Evolutionary conservation across 129 eudicot genomes (phyloP), one percentile per base, ranked within the genome.

Genomic region (Artemisia argyi): DNA sequence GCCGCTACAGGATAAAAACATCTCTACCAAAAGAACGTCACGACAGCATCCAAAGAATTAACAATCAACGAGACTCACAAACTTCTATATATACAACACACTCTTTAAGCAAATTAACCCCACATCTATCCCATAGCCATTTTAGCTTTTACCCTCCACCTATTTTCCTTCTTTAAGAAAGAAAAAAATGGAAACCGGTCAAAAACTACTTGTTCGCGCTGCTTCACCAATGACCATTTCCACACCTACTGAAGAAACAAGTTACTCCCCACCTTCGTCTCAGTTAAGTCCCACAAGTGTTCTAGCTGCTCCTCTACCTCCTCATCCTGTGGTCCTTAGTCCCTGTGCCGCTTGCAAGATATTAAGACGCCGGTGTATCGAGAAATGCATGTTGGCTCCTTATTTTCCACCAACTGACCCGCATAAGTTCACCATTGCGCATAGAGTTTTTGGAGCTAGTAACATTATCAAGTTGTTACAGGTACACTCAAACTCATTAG

Each of bases 331-430:
- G 77, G 82, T 78, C 30, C 77, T 71, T 53, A 78, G 77, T 72
- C 86, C 86, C 12, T 82, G 86, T 3, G 86, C 86, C 39, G 86
- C 86, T 61, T 82, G 86, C 78, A 82, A 82, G 86, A 76, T 82
- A 11, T 83, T 82, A 15, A 24, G 86, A 65, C 79, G 86, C 0
- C 75, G 81, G 68, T 82, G 86, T 20, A 58, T 74, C 68, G 86
- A 79, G 11, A 80, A 82, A 26, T 82, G 86, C 73, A 76, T 74
- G 47, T 69, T 82, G 79, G 86, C 86, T 49, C 86, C 86, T 9
- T 79, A 82, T 49, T 82, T 82, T 14, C 86, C 86, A 0, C 77
- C 86, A 32, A 73, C 75, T 24, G 83, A 82, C 60, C 83, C 83
- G 11, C 68, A 70, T 47, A 78, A 74, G 65, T 82, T 82, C 79